Conservation (phyloP, 2,329 filamentous ascomycete species). For the Colletotrichum filicis region DNA sequence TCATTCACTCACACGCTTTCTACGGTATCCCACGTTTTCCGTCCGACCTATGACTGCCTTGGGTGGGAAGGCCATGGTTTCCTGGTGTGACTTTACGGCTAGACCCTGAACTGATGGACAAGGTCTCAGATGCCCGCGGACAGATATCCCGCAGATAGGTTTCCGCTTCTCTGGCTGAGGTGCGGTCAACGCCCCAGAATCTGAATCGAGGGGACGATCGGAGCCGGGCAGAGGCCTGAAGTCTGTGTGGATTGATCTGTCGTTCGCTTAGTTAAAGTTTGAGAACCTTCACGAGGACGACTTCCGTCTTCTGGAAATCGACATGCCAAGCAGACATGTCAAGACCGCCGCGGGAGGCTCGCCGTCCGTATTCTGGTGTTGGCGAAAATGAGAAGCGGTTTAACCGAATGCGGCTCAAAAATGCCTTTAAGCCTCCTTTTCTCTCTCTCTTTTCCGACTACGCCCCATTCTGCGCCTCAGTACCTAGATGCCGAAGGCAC, state of each 20-base stretch:
- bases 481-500: neutral
- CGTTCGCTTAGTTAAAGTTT: neutral
- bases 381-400: neutral
- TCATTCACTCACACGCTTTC: neutral
- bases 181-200: neutral
- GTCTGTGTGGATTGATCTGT: neutral
- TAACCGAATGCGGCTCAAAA: slow-evolving; percentile 14
- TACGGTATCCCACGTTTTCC: neutral
- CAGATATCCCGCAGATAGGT: neutral
- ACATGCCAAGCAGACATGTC: neutral
- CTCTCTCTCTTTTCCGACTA: neutral
- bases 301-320: neutral
- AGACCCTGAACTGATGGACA: neutral
- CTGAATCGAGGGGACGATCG: neutral
- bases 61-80: neutral
- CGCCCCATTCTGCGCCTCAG: neutral
- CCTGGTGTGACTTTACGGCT: neutral
- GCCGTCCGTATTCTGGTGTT: neutral
- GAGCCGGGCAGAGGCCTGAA: neutral
- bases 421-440: neutral
- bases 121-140: neutral
- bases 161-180: neutral
- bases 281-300: neutral
- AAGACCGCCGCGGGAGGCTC: neutral
- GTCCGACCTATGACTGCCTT: neutral